Evolutionary conservation across 176 grass and related monocot species (phyloP).

Genomic region (Oryza meyeriana): DNA sequence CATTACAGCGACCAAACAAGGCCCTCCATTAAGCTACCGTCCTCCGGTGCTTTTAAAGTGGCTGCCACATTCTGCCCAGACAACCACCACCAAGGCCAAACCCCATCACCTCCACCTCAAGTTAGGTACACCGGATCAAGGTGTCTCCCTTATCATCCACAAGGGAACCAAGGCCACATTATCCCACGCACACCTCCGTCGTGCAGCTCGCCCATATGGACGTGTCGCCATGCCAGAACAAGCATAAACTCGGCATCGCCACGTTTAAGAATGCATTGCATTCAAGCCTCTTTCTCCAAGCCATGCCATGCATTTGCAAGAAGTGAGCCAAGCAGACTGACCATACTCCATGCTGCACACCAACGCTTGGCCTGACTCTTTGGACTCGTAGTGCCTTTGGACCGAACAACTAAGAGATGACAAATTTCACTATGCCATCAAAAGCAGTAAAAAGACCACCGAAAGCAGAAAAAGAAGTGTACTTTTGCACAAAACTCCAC

Average conservation of each 20-base stretch:
- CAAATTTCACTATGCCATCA: neutral
- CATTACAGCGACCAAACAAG: conserved; percentile 9
- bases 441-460: conserved; percentile 34
- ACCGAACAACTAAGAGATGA: neutral
- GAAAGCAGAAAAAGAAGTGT: conserved; percentile 14
- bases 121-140: conserved; percentile 32
- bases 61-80: conserved; percentile 48
- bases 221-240: conserved; percentile 8
- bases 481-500: conserved; percentile 1
- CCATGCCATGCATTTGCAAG: neutral
- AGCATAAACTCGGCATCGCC: neutral
- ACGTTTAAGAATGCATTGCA: conserved; percentile 6
- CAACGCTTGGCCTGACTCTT: neutral
- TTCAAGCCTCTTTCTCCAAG: neutral
- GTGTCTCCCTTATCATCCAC: conserved; percentile 25
- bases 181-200: neutral
- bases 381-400: neutral
- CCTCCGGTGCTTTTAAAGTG: conserved; percentile 25
- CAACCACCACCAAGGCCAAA: conserved; percentile 30
- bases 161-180: neutral
- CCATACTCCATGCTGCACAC: neutral
- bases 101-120: neutral
- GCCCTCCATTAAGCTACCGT: conserved; percentile 30
- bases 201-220: conserved; percentile 18
- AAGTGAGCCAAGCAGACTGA: neutral